These are phyloP conservation scores for Ceriops zippeliana DNA, from an alignment of 345 rosid species.

Conservation along the genomic window DNA sequence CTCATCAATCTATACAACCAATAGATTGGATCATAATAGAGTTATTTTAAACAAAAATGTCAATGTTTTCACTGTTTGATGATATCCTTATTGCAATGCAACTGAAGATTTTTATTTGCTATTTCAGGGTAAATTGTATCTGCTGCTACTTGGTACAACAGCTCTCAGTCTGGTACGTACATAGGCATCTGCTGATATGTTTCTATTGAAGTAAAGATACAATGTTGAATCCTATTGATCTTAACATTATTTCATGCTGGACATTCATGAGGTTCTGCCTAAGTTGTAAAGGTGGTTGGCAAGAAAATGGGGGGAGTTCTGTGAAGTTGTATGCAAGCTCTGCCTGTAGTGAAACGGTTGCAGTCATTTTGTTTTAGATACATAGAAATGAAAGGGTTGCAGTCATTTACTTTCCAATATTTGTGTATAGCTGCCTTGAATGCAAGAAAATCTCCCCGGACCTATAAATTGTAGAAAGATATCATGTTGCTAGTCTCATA, in stretches of 20 bases:
- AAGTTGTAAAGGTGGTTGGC: neutral
- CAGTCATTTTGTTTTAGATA: too few relatives aligned
- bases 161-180: slow-evolving; percentile 71
- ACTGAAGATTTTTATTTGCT: slow-evolving; percentile 1
- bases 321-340: neutral
- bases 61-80: too few relatives aligned
- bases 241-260: neutral
- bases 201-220: neutral
- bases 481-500: too few relatives aligned
- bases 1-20: neutral
- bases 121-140: slow-evolving; percentile 76
- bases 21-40: too few relatives aligned
- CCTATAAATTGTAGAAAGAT: too few relatives aligned
- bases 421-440: too few relatives aligned
- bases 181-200: slow-evolving; percentile 2
- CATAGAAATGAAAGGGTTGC: too few relatives aligned
- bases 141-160: slow-evolving; percentile 87
- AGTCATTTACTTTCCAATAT: too few relatives aligned
- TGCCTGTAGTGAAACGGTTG: neutral
- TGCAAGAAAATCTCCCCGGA: neutral
- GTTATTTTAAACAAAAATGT: neutral
- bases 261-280: neutral
- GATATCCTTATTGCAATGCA: neutral
- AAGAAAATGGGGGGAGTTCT: neutral
- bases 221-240: neutral